These are phyloP conservation scores for Dicorynia guianensis DNA, from an alignment of 306 rosid genomes.

Conservation along the genomic window DNA sequence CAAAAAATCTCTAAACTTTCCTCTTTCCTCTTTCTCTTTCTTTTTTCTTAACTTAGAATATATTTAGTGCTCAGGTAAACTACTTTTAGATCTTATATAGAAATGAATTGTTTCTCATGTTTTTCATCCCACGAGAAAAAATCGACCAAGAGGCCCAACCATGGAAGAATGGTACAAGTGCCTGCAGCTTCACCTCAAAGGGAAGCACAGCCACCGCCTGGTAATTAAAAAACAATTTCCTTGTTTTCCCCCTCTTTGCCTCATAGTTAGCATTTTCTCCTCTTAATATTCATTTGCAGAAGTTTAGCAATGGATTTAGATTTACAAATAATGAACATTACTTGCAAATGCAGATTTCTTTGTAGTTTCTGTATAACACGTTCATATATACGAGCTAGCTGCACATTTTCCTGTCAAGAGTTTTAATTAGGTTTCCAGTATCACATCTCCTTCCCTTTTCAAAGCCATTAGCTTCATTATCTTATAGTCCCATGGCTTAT, in stretches of 20 bases:
- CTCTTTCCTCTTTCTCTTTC: too few relatives aligned
- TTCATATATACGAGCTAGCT: neutral
- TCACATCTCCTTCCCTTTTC: neutral
- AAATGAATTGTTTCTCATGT: conserved; percentile 89
- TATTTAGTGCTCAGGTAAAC: neutral
- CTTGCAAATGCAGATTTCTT: neutral
- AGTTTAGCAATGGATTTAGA: too few relatives aligned
- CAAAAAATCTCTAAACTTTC: neutral
- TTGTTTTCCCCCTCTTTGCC: too few relatives aligned
- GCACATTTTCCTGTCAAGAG: neutral
- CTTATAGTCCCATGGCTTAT: neutral
- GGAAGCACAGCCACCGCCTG: conserved; percentile 45
- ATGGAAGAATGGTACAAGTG: conserved; percentile 38
- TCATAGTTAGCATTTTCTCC: too few relatives aligned
- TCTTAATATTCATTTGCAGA: too few relatives aligned
- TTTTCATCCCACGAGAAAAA: conserved; percentile 69
- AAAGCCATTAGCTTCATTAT: neutral
- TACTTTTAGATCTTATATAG: conserved; percentile 24
- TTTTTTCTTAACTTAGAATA: neutral
- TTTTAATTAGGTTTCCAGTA: neutral
- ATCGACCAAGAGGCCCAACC: conserved; percentile 45
- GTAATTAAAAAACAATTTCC: conserved; percentile 31
- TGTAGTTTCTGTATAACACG: neutral
- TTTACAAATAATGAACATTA: neutral
- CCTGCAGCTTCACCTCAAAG: conserved; percentile 35